These are phyloP conservation scores for Coniosporium apollinis DNA, from an alignment of 495 filamentous ascomycete genomes.

Conservation along the genomic window DNA sequence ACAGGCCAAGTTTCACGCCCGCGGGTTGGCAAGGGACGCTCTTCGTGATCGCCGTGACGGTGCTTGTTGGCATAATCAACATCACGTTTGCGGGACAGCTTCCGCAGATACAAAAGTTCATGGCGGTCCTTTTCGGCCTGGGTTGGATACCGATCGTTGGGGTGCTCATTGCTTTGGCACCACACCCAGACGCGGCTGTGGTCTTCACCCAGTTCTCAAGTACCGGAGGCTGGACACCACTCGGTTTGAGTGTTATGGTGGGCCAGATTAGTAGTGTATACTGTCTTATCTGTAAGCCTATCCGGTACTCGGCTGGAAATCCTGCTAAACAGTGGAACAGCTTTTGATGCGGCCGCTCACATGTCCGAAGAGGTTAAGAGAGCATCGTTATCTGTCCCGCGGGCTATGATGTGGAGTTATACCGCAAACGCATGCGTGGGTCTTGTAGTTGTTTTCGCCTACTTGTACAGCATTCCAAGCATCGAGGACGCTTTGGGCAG, in stretches of 20 bases:
- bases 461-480: background rate
- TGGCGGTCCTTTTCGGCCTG: conserved; percentile 5
- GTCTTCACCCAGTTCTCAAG: conserved; percentile 4
- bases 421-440: background rate
- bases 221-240: conserved; percentile 3
- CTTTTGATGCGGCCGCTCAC: conserved; percentile 3
- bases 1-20: conserved; percentile 21
- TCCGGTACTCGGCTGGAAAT: background rate
- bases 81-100: conserved; percentile 8
- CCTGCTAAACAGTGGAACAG: background rate
- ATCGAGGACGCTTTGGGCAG: background rate
- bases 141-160: conserved; percentile 2
- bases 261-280: conserved; percentile 2
- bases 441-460: background rate
- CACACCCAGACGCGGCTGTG: background rate
- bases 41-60: conserved; percentile 27
- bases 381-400: background rate
- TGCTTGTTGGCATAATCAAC: conserved; percentile 29
- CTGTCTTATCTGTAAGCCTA: background rate
- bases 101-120: conserved; percentile 6
- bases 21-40: conserved; percentile 29
- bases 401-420: conserved; percentile 4
- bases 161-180: conserved; percentile 2
- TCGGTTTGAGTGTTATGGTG: conserved; percentile 4
- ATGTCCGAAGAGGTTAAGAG: conserved; percentile 3